Conservation (phyloP, 148 eudicot species). For the Vaccinium vitisidaea region DNA sequence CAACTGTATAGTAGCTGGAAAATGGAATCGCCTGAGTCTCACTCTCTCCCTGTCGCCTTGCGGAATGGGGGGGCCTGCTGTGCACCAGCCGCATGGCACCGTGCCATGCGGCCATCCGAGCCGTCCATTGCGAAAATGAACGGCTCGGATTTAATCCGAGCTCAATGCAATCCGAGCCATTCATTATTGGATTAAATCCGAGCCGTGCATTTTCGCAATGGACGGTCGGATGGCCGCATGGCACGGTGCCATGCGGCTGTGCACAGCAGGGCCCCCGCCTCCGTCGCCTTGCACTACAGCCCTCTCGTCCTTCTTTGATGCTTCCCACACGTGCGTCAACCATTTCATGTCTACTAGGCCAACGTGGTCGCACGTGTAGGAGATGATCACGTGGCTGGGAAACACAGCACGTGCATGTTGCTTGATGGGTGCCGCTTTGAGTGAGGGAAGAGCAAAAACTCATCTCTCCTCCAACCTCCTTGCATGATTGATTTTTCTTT, state of each 20-base stretch:
- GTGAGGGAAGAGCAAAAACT: neutral
- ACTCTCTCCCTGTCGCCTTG: neutral
- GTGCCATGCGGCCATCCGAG: no score
- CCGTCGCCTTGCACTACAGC: neutral
- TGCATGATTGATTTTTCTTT: neutral
- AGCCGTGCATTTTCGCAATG: no score
- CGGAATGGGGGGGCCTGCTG: no score
- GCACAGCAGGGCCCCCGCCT: no score
- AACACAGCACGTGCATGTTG: constrained; percentile 33
- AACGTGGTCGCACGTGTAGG: constrained; percentile 36
- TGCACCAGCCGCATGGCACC: no score
- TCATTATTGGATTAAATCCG: no score
- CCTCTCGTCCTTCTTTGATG: constrained; percentile 25
- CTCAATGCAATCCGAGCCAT: no score
- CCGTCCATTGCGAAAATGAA: no score
- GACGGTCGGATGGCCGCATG: no score
- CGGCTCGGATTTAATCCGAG: no score
- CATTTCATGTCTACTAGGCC: constrained; percentile 20
- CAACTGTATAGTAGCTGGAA: constrained; percentile 10
- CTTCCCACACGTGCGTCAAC: constrained; percentile 44
- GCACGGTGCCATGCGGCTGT: no score
- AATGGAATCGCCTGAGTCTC: neutral
- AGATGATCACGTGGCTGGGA: constrained; percentile 24
- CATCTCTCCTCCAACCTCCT: neutral
- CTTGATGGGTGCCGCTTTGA: constrained; percentile 17